Evolutionary conservation across 257 asterid species (phyloP).

Genomic region (Lycium ferocissimum): DNA sequence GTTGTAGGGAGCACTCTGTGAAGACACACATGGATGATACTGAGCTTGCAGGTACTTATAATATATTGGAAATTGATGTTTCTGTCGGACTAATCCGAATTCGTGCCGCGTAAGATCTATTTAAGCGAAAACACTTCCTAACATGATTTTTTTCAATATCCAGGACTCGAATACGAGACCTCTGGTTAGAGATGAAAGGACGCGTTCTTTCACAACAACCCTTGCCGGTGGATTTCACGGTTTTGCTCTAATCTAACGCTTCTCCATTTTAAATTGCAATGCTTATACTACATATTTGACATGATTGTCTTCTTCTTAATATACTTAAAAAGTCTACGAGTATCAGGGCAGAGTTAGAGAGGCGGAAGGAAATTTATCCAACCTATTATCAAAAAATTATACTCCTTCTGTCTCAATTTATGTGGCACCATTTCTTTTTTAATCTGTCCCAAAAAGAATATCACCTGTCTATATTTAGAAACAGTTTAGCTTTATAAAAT

Average conservation of each 20-base stretch:
- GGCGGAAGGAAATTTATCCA: not conserved
- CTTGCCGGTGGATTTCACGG: not conserved
- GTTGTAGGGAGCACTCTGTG: slow-evolving; percentile 18
- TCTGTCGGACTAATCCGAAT: not conserved
- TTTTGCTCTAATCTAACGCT: not conserved
- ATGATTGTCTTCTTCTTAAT: not conserved
- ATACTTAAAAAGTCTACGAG: not conserved
- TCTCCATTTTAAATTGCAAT: not conserved
- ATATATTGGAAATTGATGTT: not conserved
- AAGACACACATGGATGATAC: not conserved
- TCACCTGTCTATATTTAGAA: no score
- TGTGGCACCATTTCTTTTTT: no score
- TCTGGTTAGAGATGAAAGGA: not conserved
- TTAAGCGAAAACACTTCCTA: not conserved
- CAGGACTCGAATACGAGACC: no score
- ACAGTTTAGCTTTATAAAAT: no score
- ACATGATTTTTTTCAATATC: no score
- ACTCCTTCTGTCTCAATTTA: no score
- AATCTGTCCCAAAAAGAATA: no score
- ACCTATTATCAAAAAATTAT: no score
- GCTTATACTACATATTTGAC: not conserved
- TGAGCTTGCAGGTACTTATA: not conserved
- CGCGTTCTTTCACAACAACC: not conserved
- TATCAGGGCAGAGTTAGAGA: not conserved
- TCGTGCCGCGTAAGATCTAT: not conserved